Evolutionary conservation across 768 basidiomycete genomes (phyloP), one percentile per base, ranked within the genome.

Genomic region (Macrolepiota fuliginosa): DNA sequence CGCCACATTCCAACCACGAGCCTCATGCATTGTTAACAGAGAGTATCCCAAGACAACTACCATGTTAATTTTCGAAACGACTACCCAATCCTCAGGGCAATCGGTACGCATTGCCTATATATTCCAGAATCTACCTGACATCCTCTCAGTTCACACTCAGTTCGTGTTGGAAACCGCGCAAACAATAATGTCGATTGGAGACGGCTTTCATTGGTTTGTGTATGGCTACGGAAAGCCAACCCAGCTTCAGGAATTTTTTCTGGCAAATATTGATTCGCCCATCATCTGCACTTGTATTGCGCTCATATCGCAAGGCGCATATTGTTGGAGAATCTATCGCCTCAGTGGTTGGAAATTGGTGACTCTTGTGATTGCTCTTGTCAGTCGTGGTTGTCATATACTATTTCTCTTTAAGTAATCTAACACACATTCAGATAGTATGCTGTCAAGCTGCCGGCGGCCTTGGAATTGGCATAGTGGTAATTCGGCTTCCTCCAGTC

Each of bases 261-360:
- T 57, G 45, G n/a, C 46, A 27, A 57, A 57, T 22, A 19, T 57
- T 45, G 46, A 57, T 15, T 29, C 56, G 7, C 56, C 56, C n/a
- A 47, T 57, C 25, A 57, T 57, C 11, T 45, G 56, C 27, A n/a
- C 56, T 2, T 46, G n/a, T 7, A 46, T 57, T 35, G 46, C 42
- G 11, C 11, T 57, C 2, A 47, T 57, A 47, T 57, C 56, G 2
- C 56, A 57, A 46, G 27, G 17, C 3, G 56, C 56, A 57, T 57
- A 57, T 46, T 57, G 56, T 27, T 57, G 56, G 56, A 45, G 56
- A 36, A 49, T 57, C 10, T 57, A 57, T 24, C 56, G 42, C 11
- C 45, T 49, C 15, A 47, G 56, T 12, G 27, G 27, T 7, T 19
- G 17, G 42, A 57, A 25, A 13, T 12, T 57, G 2, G 22, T 46